phyloP scores from a whole-genome alignment of 495 filamentous ascomycete genomes.

The Neurospora sp. region DNA sequence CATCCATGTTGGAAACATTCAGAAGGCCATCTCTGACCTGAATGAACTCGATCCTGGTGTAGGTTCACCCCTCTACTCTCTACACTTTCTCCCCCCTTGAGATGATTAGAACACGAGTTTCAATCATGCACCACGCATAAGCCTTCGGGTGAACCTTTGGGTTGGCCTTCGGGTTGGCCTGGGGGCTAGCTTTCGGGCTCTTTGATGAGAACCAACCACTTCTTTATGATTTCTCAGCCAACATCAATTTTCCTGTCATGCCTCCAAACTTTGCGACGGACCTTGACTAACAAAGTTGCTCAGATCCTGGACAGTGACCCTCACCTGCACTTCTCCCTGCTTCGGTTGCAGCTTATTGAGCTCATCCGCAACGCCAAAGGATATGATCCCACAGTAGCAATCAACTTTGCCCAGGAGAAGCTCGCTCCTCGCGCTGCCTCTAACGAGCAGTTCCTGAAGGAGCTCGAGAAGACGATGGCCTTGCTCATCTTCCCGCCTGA shows the following conservation, averaged over 20 bases:
- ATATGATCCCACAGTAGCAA: constrained; percentile 68
- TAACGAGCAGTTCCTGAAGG: constrained; percentile 70
- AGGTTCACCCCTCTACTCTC: constrained; percentile 25
- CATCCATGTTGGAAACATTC: constrained; percentile 75
- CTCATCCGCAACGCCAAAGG: constrained; percentile 71
- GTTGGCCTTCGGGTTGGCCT: not conserved
- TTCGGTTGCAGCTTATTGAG: constrained; percentile 87
- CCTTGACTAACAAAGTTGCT: constrained; percentile 5
- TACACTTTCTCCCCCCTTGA: constrained; percentile 34
- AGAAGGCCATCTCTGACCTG: constrained; percentile 72
- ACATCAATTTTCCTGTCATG: constrained; percentile 8
- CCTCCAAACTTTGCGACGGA: not conserved
- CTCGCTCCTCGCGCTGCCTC: constrained; percentile 79
- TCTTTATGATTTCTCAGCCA: constrained; percentile 64
- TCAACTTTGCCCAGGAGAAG: constrained; percentile 79
- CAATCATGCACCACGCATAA: constrained; percentile 98
- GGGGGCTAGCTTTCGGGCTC: constrained; percentile 16
- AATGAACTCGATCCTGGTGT: constrained; percentile 90
- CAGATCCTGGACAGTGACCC: constrained; percentile 82
- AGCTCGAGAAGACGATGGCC: constrained; percentile 87
- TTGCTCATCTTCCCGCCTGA: constrained; percentile 73
- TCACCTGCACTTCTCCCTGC: constrained; percentile 79
- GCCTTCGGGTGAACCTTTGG: constrained; percentile 40
- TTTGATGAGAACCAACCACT: constrained; percentile 87
- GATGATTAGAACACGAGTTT: constrained; percentile 89